Base-by-base conservation (phyloP, 2,329 filamentous ascomycete species). In the Nothophaeocryptopus gaeumannii region DNA sequence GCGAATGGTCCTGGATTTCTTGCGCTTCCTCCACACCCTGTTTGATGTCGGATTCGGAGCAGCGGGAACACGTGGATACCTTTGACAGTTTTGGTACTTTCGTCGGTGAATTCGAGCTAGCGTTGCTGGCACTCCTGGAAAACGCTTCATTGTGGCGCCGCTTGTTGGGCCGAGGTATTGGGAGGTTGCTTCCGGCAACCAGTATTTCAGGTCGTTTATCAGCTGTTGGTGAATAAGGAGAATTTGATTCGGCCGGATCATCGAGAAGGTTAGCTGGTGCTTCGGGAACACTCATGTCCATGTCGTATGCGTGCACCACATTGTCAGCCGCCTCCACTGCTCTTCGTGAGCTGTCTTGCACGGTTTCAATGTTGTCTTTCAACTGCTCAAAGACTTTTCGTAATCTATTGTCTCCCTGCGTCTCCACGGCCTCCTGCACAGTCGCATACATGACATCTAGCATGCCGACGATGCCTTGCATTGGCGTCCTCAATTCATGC, bases 391-490 rank as follows among this genome's bases (percentile, higher is more conserved):
- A 83, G 37, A 86, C 74, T 50, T 73, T 69, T 29, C 77, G 74
- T 4, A 80, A 70, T 43, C 71, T 72, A 5, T 76, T 63, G 51
- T 80, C 76, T 8, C 70, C 67, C 52, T 80, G 76, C 33, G 72
- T 75, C 53, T 80, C 77, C 7, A 83, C 77, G 13, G 82, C 81
- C 63, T 88, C 84, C 50, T 84, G 76, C 2, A 88, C 82, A 2
- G 83, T 86, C 2, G 84, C 82, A 68, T 87, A 83, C 83, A 88
- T 88, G 53, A 88, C 82, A 68, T 88, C 85, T 37, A 88, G 70
- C 84, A 88, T 88, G 5, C 85, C 85, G 11, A 88, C 83, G 5
- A 88, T 83, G 36, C 85, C 85, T 66, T 88, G 85, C 84, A 88
- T 87, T 1, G 85, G 85, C 3, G 85, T 88, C 54, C 85, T 75